These are phyloP conservation scores for Citrus sp. DNA, from an alignment of 345 rosid genomes.

Conservation along the genomic window DNA sequence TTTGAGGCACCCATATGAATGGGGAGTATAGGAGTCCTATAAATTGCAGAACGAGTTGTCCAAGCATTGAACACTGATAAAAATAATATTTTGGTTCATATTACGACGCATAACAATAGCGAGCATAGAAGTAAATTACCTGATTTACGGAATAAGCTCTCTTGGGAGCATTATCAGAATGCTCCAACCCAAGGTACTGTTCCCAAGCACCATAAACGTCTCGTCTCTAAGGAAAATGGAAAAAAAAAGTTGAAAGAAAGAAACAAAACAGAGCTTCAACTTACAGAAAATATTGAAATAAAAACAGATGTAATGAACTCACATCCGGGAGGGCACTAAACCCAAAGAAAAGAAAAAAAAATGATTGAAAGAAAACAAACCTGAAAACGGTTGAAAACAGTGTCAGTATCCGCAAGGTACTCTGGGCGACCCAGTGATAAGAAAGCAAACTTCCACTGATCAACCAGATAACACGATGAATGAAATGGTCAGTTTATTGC, in stretches of 20 bases:
- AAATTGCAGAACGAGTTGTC: not conserved
- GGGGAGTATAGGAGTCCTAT: too few relatives aligned
- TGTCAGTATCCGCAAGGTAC: conserved; percentile 73
- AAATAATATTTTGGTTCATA: not conserved
- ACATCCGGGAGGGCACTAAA: not conserved
- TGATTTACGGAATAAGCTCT: conserved; percentile 76
- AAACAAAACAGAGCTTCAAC: not conserved
- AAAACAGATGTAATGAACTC: not conserved
- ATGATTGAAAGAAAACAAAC: conserved; percentile 23
- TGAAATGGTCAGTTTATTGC: not conserved
- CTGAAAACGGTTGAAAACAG: conserved; percentile 80
- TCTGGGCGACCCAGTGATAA: conserved; percentile 89
- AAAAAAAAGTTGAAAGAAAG: not conserved
- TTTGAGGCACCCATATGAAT: not conserved
- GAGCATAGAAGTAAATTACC: conserved; percentile 26
- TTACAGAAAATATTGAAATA: not conserved
- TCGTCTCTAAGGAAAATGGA: conserved; percentile 33
- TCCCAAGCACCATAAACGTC: conserved; percentile 90
- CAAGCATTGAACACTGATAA: not conserved
- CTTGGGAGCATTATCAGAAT: conserved; percentile 76
- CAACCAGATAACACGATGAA: not conserved
- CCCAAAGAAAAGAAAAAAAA: not conserved
- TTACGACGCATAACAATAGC: not conserved
- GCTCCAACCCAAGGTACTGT: conserved; percentile 93
- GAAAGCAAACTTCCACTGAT: conserved; percentile 94